Evolutionary conservation across 495 filamentous ascomycete species (phyloP).

Genomic region (Cryomyces minteri): DNA sequence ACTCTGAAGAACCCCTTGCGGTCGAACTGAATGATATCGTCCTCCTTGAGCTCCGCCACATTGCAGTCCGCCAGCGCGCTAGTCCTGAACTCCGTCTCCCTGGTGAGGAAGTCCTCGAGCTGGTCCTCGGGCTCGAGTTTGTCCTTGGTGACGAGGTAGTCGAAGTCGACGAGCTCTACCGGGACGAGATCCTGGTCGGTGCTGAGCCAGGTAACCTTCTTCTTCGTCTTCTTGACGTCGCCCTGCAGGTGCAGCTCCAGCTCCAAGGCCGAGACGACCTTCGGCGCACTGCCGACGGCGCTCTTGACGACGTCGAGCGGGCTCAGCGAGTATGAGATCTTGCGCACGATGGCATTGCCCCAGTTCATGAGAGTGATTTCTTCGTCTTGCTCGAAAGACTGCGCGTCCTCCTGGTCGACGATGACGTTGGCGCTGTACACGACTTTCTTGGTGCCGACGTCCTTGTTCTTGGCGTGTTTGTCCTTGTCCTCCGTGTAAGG

Average conservation of each 20-base stretch:
- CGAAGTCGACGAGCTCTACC: slow-evolving; percentile 78
- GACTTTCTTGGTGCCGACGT: slow-evolving; percentile 71
- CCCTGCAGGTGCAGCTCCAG: slow-evolving; percentile 72
- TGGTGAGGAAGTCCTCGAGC: slow-evolving; percentile 63
- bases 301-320: slow-evolving; percentile 15
- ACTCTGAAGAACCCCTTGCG: slow-evolving; percentile 78
- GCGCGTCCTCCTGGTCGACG: slow-evolving; percentile 73
- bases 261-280: slow-evolving; percentile 42
- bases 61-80: slow-evolving; percentile 66
- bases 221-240: slow-evolving; percentile 84
- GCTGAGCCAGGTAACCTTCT: slow-evolving; percentile 87
- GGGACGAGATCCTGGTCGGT: slow-evolving; percentile 57
- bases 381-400: slow-evolving; percentile 63
- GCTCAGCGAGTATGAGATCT: slow-evolving; percentile 41
- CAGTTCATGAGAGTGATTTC: slow-evolving; percentile 93
- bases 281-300: slow-evolving; percentile 4
- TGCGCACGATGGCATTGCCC: slow-evolving; percentile 79
- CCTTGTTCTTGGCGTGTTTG: slow-evolving; percentile 72
- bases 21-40: slow-evolving; percentile 88
- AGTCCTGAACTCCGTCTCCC: slow-evolving; percentile 55
- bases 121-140: slow-evolving; percentile 66
- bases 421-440: slow-evolving; percentile 50
- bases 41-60: slow-evolving; percentile 52
- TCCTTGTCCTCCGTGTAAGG: slow-evolving; percentile 57
- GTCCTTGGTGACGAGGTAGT: slow-evolving; percentile 85